These are phyloP conservation scores for Coniophora puteana DNA, from an alignment of 1,284 basidiomycete genomes.

Conservation along the genomic window DNA sequence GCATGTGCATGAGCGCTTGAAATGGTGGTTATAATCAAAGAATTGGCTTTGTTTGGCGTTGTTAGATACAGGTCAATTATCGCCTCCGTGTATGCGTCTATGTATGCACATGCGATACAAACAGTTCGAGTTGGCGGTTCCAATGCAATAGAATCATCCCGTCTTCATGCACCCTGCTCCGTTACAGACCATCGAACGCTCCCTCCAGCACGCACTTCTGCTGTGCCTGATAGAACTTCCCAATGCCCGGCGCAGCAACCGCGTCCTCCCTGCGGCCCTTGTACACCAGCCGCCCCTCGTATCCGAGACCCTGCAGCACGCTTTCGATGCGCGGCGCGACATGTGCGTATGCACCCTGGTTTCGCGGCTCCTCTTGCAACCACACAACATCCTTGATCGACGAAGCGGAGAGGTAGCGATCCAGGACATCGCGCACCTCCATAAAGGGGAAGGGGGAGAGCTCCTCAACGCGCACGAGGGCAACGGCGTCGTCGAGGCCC, in stretches of 20 bases:
- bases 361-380: constrained; percentile 85
- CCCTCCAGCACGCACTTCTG: constrained; percentile 55
- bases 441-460: constrained; percentile 82
- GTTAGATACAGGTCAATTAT: too few species aligned
- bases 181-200: constrained; percentile 50
- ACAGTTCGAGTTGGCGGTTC: too few species aligned
- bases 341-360: constrained; percentile 79
- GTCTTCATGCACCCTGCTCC: too few species aligned
- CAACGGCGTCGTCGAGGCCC: constrained; percentile 46
- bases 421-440: constrained; percentile 44
- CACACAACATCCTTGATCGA: constrained; percentile 37
- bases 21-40: too few species aligned
- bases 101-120: too few species aligned
- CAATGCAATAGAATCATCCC: too few species aligned
- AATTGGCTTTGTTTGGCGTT: too few species aligned
- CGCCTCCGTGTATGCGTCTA: too few species aligned
- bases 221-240: constrained; percentile 63
- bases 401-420: constrained; percentile 37
- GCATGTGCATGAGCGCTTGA: too few species aligned
- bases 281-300: constrained; percentile 36
- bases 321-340: constrained; percentile 53
- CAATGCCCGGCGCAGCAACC: constrained; percentile 77
- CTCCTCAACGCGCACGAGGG: constrained; percentile 79
- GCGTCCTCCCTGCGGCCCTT: constrained; percentile 68
- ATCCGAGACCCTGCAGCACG: constrained; percentile 44